Evolutionary conservation across 441 rosid species (phyloP).

Genomic region (Euphorbia schlechtendalii): DNA sequence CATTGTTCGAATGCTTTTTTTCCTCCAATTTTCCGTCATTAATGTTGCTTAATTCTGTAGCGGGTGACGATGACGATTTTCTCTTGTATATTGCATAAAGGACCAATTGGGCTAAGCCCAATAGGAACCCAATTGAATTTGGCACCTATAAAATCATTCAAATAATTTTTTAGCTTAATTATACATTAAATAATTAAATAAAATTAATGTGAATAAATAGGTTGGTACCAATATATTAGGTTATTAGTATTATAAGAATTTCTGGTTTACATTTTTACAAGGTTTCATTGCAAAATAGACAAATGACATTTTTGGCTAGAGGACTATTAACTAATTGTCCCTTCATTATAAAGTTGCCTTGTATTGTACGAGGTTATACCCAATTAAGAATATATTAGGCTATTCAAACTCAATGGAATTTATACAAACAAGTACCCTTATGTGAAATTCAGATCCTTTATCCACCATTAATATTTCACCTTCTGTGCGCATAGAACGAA

Average conservation of each 20-base stretch:
- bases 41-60: background rate
- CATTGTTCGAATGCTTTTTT: background rate
- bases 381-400: too few relatives aligned
- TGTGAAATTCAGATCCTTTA: too few relatives aligned
- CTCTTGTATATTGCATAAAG: constrained; percentile 18
- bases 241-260: background rate
- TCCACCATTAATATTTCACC: too few relatives aligned
- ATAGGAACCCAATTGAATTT: constrained; percentile 4
- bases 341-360: too few relatives aligned
- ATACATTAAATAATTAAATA: background rate
- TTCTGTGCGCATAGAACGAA: too few relatives aligned
- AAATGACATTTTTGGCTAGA: too few relatives aligned
- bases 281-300: too few relatives aligned
- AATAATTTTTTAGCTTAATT: background rate
- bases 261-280: background rate
- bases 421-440: too few relatives aligned
- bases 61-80: background rate
- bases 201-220: background rate
- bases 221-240: background rate
- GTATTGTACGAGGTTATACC: too few relatives aligned
- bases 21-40: background rate
- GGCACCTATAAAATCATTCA: constrained; percentile 8
- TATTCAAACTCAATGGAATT: too few relatives aligned
- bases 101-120: constrained; percentile 13
- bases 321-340: too few relatives aligned